Evolutionary conservation across 768 basidiomycete genomes (phyloP).

Genomic region (Auriscalpium microsporum): DNA sequence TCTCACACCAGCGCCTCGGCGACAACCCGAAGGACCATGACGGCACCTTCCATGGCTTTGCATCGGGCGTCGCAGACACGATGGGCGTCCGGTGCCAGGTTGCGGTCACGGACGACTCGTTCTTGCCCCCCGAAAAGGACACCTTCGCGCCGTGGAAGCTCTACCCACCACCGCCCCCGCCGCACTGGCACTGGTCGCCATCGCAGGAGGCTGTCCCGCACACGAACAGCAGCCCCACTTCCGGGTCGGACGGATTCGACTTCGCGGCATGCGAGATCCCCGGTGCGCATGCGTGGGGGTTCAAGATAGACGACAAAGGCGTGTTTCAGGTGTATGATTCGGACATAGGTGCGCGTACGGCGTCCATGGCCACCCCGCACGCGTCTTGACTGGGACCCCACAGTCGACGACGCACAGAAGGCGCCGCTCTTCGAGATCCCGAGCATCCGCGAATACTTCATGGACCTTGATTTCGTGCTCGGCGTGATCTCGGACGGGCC

Average conservation of each 20-base stretch:
- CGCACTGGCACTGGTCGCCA: conserved; percentile 88
- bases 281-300: conserved; percentile 45
- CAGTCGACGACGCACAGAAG: conserved; percentile 3
- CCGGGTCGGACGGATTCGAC: conserved; percentile 45
- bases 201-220: conserved; percentile 36
- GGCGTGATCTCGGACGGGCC: conserved; percentile 92
- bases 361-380: not conserved
- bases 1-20: conserved; percentile 84
- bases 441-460: conserved; percentile 87
- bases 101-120: conserved; percentile 26
- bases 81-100: conserved; percentile 57
- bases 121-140: conserved; percentile 18
- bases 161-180: conserved; percentile 88
- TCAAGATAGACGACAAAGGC: conserved; percentile 76
- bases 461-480: conserved; percentile 89
- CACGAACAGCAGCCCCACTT: conserved; percentile 25
- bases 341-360: conserved; percentile 23
- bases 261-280: conserved; percentile 74
- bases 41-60: conserved; percentile 60
- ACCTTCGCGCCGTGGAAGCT: conserved; percentile 67
- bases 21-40: conserved; percentile 95
- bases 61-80: conserved; percentile 53
- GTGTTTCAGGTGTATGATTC: conserved; percentile 79
- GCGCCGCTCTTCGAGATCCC: conserved; percentile 73
- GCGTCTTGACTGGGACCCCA: too few species aligned